These are phyloP conservation scores for Spathaspora passalidarum DNA, from an alignment of 805 yeast genomes.

Conservation along the genomic window DNA sequence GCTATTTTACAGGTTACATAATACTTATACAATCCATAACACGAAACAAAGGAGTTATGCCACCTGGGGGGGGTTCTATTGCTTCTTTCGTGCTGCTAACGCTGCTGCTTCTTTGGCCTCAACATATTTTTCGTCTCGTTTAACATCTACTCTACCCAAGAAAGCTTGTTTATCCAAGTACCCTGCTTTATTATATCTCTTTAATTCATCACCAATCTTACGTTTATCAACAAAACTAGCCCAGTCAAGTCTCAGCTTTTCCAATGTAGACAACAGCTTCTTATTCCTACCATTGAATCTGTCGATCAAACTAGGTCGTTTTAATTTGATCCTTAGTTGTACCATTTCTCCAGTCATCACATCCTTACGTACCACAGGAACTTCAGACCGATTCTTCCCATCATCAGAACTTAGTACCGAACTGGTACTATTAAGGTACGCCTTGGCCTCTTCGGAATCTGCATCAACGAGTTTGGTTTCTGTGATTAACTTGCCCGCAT, in stretches of 20 bases:
- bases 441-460: constrained; percentile 83
- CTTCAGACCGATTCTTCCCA: constrained; percentile 21
- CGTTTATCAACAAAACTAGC: constrained; percentile 87
- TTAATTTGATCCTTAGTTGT: constrained; percentile 54
- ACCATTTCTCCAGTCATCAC: constrained; percentile 29
- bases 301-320: constrained; percentile 73
- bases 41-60: background rate
- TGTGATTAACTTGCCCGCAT: constrained; percentile 80
- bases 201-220: constrained; percentile 80
- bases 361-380: constrained; percentile 31
- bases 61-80: too few species aligned
- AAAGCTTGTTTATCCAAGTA: constrained; percentile 90
- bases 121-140: constrained; percentile 49
- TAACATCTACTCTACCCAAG: constrained; percentile 67
- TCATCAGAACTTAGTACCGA: constrained; percentile 18
- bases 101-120: constrained; percentile 34
- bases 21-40: background rate
- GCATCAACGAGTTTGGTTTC: constrained; percentile 78
- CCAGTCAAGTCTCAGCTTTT: constrained; percentile 93
- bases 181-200: constrained; percentile 81
- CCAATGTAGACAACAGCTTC: constrained; percentile 68
- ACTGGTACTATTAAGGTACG: constrained; percentile 60
- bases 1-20: background rate
- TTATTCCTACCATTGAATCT: constrained; percentile 73
- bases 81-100: constrained; percentile 14